Conservation (phyloP, 2,329 filamentous ascomycete genomes). For the Calonectria honghensis region DNA sequence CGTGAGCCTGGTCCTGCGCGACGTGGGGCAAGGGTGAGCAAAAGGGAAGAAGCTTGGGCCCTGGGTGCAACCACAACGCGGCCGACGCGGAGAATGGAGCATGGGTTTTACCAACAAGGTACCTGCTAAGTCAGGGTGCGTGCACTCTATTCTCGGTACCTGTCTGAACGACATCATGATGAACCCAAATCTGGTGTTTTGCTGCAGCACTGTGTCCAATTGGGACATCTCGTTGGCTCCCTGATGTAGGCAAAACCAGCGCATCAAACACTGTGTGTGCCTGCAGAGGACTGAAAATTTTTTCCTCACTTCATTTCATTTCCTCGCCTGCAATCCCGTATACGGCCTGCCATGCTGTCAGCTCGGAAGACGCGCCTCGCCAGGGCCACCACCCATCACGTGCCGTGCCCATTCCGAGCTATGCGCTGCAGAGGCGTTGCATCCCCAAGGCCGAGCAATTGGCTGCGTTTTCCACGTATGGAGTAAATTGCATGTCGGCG, state of each 20-base stretch:
- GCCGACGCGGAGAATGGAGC: conserved; percentile 36
- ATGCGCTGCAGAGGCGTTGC: conserved; percentile 15
- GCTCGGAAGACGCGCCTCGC: conserved; percentile 21
- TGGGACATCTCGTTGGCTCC: conserved; percentile 28
- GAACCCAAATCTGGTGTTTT: conserved; percentile 9
- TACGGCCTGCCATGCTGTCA: conserved; percentile 3
- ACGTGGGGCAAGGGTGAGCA: conserved; percentile 49
- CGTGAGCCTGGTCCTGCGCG: conserved; percentile 31
- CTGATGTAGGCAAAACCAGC: background rate
- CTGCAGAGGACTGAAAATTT: background rate
- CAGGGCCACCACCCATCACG: conserved; percentile 46
- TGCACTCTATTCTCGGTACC: conserved; percentile 1
- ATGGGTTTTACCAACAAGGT: conserved; percentile 24
- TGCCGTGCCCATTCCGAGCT: conserved; percentile 46
- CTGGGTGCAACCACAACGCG: conserved; percentile 45
- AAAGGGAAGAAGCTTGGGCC: conserved; percentile 51
- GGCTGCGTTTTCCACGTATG: conserved; percentile 7
- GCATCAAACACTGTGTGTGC: background rate
- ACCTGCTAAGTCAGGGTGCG: conserved; percentile 26
- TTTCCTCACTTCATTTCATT: background rate
- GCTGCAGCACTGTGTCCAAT: conserved; percentile 41
- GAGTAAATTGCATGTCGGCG: conserved; percentile 17
- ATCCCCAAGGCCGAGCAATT: background rate
- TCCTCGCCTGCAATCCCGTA: conserved; percentile 4
- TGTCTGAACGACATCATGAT: conserved; percentile 5